Conservation (phyloP, 441 rosid species). For the Hypseocharis bilobata region DNA sequence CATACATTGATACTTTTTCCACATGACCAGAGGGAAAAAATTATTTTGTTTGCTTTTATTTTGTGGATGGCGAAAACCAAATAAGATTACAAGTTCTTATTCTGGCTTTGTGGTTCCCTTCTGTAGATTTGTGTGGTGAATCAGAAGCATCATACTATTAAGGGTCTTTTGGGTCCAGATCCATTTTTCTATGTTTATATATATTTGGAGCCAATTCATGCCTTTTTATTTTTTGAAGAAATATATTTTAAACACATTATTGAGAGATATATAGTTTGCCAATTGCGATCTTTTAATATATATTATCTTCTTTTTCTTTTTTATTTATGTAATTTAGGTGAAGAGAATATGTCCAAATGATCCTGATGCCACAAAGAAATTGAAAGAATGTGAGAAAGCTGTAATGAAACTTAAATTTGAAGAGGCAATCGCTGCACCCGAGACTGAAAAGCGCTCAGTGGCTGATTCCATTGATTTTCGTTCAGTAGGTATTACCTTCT, state of each 20-base stretch:
- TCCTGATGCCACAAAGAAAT: conserved; percentile 80
- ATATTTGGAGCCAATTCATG: background rate
- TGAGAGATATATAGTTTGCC: no score
- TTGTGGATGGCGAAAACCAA: background rate
- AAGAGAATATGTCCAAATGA: conserved; percentile 80
- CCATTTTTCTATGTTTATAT: background rate
- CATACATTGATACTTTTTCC: background rate
- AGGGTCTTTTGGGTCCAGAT: background rate
- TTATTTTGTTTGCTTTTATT: background rate
- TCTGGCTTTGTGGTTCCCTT: background rate
- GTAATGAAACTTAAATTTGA: conserved; percentile 87
- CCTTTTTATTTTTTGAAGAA: no score
- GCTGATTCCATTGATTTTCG: conserved; percentile 80
- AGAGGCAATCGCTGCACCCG: conserved; percentile 82
- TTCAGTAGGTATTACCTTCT: conserved; percentile 45
- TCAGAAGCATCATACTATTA: background rate
- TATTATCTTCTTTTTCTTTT: no score
- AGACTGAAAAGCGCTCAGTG: conserved; percentile 52
- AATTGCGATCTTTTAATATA: no score
- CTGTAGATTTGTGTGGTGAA: background rate
- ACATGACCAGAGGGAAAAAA: background rate
- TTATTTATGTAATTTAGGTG: conserved; percentile 35
- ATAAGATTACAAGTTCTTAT: background rate
- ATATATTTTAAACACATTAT: no score
- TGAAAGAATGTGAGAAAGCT: conserved; percentile 88